Percentiles rank a stretch among this genome's conserved stretches.
Evolutionary conservation across 2,329 filamentous ascomycete species (phyloP).

Genomic region (Alternaria gansuensis): DNA sequence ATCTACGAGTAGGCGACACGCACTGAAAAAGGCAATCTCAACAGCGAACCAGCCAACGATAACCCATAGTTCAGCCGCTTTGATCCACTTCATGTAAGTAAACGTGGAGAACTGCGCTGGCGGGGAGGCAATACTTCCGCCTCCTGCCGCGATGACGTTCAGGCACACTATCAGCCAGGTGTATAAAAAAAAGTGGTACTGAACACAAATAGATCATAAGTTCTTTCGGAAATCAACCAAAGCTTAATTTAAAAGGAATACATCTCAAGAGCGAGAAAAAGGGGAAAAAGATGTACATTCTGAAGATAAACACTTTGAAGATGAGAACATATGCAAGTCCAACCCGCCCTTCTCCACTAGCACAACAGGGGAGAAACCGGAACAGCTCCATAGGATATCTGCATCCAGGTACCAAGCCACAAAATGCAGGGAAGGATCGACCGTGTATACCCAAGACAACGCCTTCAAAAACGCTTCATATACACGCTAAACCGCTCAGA

Average conservation of each 20-base stretch:
- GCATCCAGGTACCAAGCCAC: constrained; percentile 1
- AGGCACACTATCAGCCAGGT: constrained; percentile 55
- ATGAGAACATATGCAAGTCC: constrained; percentile 9
- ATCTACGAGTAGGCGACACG: constrained; percentile 63
- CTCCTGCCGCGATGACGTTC: constrained; percentile 54
- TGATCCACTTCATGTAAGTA: constrained; percentile 57
- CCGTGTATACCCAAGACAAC: background rate
- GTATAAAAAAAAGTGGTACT: constrained; percentile 47
- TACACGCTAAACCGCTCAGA: constrained; percentile 33
- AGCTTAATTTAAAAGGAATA: constrained; percentile 14
- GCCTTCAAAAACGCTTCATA: constrained; percentile 11
- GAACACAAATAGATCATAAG: background rate
- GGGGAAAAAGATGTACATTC: background rate
- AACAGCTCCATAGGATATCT: constrained; percentile 13
- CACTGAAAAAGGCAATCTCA: constrained; percentile 64
- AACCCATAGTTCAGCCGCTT: constrained; percentile 60
- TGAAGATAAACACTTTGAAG: no score
- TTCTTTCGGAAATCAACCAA: background rate
- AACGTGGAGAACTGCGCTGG: constrained; percentile 52
- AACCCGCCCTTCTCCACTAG: background rate
- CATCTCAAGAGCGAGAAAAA: background rate
- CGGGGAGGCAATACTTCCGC: constrained; percentile 56
- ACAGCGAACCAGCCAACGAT: constrained; percentile 60
- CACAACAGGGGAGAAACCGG: constrained; percentile 4
- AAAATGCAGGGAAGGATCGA: constrained; percentile 2